Conservation (phyloP, 2,329 filamentous ascomycete genomes). For the Coniella lustricola region DNA sequence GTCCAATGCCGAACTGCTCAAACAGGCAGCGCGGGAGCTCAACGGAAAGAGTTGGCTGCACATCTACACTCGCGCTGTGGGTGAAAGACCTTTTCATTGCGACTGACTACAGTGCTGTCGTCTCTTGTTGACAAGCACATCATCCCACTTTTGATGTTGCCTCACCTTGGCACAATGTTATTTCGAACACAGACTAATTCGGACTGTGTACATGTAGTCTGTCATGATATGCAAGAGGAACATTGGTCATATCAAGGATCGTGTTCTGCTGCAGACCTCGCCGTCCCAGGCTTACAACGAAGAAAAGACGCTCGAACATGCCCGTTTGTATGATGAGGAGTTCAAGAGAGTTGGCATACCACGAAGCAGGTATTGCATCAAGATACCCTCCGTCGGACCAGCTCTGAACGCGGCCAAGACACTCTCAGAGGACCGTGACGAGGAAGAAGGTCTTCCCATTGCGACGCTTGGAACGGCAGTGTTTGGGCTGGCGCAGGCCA, state of each 20-base stretch:
- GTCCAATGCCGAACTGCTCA: constrained; percentile 36
- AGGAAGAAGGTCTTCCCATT: constrained; percentile 27
- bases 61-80: constrained; percentile 39
- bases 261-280: constrained; percentile 41
- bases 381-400: constrained; percentile 42
- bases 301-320: constrained; percentile 37
- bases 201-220: constrained; percentile 24
- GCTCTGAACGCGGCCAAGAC: constrained; percentile 38
- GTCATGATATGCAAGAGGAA: constrained; percentile 40
- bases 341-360: constrained; percentile 37
- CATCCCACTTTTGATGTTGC: not conserved
- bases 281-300: constrained; percentile 39
- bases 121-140: no score
- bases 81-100: no score
- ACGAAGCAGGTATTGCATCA: constrained; percentile 42
- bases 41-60: constrained; percentile 38
- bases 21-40: constrained; percentile 34
- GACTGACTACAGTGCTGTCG: no score
- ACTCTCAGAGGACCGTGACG: constrained; percentile 28
- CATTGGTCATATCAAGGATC: constrained; percentile 37
- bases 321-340: constrained; percentile 38
- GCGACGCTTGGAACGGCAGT: constrained; percentile 40
- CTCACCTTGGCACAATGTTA: no score
- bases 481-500: constrained; percentile 40
- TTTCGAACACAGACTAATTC: not conserved